These are phyloP conservation scores for Cyberlindnera amylophila DNA, from an alignment of 805 yeast species.

Conservation along the genomic window DNA sequence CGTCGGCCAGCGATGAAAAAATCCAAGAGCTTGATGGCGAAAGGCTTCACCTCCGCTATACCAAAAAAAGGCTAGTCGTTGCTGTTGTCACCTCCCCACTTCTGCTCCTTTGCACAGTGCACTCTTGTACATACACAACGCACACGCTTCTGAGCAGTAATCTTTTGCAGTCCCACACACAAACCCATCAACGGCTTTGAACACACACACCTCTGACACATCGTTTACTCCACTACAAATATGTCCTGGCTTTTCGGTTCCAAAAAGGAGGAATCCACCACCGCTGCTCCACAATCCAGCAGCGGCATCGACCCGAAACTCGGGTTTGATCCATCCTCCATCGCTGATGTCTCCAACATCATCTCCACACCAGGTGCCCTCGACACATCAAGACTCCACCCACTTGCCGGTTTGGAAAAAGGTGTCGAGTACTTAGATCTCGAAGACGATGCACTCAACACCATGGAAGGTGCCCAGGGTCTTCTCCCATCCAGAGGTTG, in stretches of 20 bases:
- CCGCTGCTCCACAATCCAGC: constrained; percentile 11
- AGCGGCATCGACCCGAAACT: constrained; percentile 23
- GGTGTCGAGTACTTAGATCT: constrained; percentile 88
- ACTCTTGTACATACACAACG: background rate
- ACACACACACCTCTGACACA: constrained; percentile 1
- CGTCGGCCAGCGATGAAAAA: constrained; percentile 17
- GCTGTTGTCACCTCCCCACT: background rate
- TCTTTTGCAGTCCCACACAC: background rate
- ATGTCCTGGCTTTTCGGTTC: constrained; percentile 32
- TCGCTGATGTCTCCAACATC: constrained; percentile 59
- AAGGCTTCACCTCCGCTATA: background rate
- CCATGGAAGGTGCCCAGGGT: constrained; percentile 86
- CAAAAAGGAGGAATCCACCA: constrained; percentile 22
- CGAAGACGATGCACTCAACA: constrained; percentile 74
- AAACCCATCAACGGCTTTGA: background rate
- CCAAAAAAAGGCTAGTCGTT: background rate
- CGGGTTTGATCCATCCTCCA: constrained; percentile 65
- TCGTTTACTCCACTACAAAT: constrained; percentile 1
- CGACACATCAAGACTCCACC: constrained; percentile 76
- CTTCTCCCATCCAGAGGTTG: constrained; percentile 94
- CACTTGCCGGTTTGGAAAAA: constrained; percentile 86
- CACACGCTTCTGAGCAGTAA: background rate
- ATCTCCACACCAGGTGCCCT: constrained; percentile 57
- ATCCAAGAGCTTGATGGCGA: constrained; percentile 1
- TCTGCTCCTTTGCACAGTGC: background rate